These are phyloP conservation scores for Prorocentrum cordatum DNA, from an alignment of 169 alveolate genomes.

Conservation along the genomic window DNA sequence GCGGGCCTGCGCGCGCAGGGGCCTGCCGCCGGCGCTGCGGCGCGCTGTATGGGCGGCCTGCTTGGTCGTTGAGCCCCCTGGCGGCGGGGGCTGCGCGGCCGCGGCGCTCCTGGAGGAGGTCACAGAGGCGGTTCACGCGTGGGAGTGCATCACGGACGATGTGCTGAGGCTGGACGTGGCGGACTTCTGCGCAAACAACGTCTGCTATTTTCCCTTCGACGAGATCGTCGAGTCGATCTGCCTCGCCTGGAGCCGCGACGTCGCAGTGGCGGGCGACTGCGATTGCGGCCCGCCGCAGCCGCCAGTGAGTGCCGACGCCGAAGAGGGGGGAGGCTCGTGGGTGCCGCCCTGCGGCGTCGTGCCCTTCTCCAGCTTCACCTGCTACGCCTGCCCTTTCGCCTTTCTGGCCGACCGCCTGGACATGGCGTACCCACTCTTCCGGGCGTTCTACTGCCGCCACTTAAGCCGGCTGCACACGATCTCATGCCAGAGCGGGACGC, in stretches of 20 bases:
- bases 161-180: slow-evolving; percentile 45
- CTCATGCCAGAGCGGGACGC: too few relatives aligned
- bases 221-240: slow-evolving; percentile 29
- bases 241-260: slow-evolving; percentile 10
- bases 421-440: slow-evolving; percentile 44
- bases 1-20: too few relatives aligned
- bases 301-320: neutral
- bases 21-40: too few relatives aligned
- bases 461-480: slow-evolving; percentile 17
- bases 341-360: neutral
- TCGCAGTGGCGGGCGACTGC: neutral
- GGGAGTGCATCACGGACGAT: slow-evolving; percentile 60
- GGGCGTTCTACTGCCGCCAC: slow-evolving; percentile 39
- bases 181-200: slow-evolving; percentile 58
- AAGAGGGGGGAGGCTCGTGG: neutral
- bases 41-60: too few relatives aligned
- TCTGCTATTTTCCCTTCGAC: slow-evolving; percentile 46
- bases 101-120: too few relatives aligned
- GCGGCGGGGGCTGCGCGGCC: too few relatives aligned
- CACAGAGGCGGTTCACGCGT: too few relatives aligned
- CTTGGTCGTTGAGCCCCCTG: too few relatives aligned
- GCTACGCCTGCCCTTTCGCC: slow-evolving; percentile 62
- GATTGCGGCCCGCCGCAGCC: neutral
- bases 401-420: slow-evolving; percentile 34
- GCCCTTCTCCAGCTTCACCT: slow-evolving; percentile 49